Evolutionary conservation across 805 yeast species (phyloP), one percentile per base, ranked within the genome.

Genomic region (Danielia reshetovae): DNA sequence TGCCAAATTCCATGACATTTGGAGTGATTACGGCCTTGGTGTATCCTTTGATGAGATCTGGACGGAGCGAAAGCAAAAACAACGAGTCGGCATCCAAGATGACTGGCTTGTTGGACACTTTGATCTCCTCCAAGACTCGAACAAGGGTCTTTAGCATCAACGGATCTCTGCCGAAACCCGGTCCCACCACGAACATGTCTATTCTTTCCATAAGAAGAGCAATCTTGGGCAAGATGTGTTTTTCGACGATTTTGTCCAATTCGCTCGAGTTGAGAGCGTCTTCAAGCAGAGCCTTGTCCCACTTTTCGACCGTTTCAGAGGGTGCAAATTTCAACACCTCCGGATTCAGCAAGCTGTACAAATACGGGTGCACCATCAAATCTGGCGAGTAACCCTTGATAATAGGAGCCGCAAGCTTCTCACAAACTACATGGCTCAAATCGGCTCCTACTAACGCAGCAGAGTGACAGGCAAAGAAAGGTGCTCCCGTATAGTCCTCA

Each of bases 401-500:
- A 5, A 86, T 81, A 0, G 81, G 62, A 0, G 85, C 89, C 1
- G 97, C 97, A 19, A 65, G 61, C 32, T 63, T 58, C 46, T 87
- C 95, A 62, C 97, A 93, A n/a, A 93, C 71, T 7, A 90, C 72
- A 58, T 90, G 97, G 24, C 90, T 75, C 63, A 93, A 68, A 55
- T 90, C 98, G 34, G 88, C 81, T 1, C 98, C 98, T 32, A 82
- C 70, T 24, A 83, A 60, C 2, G 95, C 85, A 1, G 95, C 77
- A 1, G 96, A 84, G 55, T 84, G 82, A 4, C 94, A 84, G 23
- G 95, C 74, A 57, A 93, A 93, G 59, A 70, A 93, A 2, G 97
- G 97, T 0, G 98, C 98, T 0, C 98, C 98, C 0, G 97, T 89
- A 56, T 88, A 90, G 56, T 90, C 97, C 56, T 85, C 89, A 57